Base-by-base conservation (phyloP, 1,284 basidiomycete species). In the Ceratobasidium sp. region DNA sequence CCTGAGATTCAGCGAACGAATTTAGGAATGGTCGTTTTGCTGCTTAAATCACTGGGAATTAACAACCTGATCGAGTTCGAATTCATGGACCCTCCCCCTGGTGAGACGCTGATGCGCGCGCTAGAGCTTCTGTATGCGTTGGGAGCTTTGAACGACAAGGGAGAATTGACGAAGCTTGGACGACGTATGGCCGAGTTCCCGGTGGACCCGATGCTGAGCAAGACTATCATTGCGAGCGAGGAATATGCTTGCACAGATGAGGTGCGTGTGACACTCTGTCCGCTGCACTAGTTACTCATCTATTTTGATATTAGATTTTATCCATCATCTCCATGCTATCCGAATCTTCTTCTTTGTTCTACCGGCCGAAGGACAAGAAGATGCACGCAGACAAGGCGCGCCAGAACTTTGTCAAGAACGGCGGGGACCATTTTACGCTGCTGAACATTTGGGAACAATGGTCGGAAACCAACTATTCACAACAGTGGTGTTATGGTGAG, bases 131-230 rank as follows among this genome's bases (percentile, higher is more conserved):
- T 99, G 0, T 99, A 99, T 81, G 97, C 96, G 0, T 85, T 99
- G 0, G 98, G 97, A 23, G 96, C 97, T 0, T 85, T 99, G 76
- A 98, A 99, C 80, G 96, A 99, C 81, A 87, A 93, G 74, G 98
- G 98, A 14, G 96, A 99, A 81, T 82, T 99, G 76, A 99, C 98
- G 13, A 96, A 98, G 80, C 87, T 99, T 28, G 98, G 98, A 0
- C 86, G 98, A 72, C 85, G 96, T 59, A 99, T 99, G 98, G 97
- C 97, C 4, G 98, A 99, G 81, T 99, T 99, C 82, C 97, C 97
- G 5, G 94, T 98, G 46, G 98, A 99, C 79, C 98, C 98, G 1
- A 98, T 98, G 92, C 84, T 99, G 77, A 95, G 93, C 49, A 98
- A 98, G 82, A 90, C 93, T 1, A 98, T 99, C 79, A 95, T 99